Evolutionary conservation across 768 basidiomycete species (phyloP).

Genomic region (Chiua virens): DNA sequence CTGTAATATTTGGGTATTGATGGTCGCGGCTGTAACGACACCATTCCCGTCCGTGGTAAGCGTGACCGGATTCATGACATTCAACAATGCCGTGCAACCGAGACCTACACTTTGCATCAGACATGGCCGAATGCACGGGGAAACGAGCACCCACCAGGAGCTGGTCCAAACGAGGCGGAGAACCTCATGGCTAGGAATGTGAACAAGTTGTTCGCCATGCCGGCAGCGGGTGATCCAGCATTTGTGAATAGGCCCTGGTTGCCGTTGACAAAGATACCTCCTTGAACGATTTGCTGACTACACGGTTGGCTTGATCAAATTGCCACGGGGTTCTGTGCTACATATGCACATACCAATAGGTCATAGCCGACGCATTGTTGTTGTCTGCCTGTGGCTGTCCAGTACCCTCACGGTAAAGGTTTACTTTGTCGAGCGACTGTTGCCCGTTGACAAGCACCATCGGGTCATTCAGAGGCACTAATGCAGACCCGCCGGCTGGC

Average conservation of each 20-base stretch:
- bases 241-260: slow-evolving; percentile 22
- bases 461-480: slow-evolving; percentile 26
- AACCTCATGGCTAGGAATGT: slow-evolving; percentile 32
- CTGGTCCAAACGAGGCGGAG: slow-evolving; percentile 22
- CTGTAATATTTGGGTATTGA: slow-evolving; percentile 20
- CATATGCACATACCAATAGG: slow-evolving; percentile 20
- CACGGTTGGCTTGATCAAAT: background rate
- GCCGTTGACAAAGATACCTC: slow-evolving; percentile 22
- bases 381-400: slow-evolving; percentile 26
- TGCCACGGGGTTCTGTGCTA: too few species aligned
- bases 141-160: slow-evolving; percentile 16
- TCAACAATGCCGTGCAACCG: slow-evolving; percentile 20
- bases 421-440: slow-evolving; percentile 25
- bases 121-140: background rate
- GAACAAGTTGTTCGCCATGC: slow-evolving; percentile 23
- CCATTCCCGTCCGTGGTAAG: slow-evolving; percentile 28
- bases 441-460: slow-evolving; percentile 28
- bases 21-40: slow-evolving; percentile 25
- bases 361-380: slow-evolving; percentile 19
- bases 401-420: slow-evolving; percentile 26
- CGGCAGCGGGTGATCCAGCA: slow-evolving; percentile 20
- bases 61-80: slow-evolving; percentile 21
- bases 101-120: slow-evolving; percentile 21
- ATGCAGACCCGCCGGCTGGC: slow-evolving; percentile 22
- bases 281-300: slow-evolving; percentile 23